phyloP scores from a whole-genome alignment of 2,329 filamentous ascomycete genomes.

The Claviceps pazoutovae region DNA sequence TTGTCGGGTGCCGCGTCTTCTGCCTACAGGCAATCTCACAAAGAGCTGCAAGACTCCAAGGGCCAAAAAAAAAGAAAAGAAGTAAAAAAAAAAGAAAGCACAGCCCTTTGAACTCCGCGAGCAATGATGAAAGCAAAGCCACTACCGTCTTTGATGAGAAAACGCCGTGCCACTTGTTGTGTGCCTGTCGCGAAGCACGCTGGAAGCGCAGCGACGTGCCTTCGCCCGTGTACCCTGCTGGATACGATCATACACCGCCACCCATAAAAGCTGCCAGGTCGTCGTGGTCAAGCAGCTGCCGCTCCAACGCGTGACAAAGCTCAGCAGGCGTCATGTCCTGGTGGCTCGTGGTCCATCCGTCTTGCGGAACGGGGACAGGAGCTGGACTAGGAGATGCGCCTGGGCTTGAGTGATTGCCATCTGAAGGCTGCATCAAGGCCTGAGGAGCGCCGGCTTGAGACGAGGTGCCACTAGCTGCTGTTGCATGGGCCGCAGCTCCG shows the following conservation, averaged over 20 bases:
- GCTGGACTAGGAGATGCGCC: constrained; percentile 19
- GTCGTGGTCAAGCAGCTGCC: constrained; percentile 45
- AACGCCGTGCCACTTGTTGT: no score
- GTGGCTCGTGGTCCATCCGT: constrained; percentile 19
- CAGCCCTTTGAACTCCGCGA: background rate
- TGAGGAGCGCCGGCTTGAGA: constrained; percentile 18
- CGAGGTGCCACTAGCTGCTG: constrained; percentile 22
- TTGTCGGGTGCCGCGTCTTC: constrained; percentile 2
- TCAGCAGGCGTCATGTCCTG: constrained; percentile 46
- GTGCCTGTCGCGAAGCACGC: background rate
- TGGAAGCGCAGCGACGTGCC: background rate
- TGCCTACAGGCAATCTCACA: constrained; percentile 2
- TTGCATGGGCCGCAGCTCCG: constrained; percentile 31
- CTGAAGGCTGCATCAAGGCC: constrained; percentile 13
- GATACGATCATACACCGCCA: constrained; percentile 34
- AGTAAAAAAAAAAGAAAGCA: background rate
- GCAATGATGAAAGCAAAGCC: no score
- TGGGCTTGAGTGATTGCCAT: constrained; percentile 24
- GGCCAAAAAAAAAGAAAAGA: background rate
- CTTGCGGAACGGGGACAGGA: constrained; percentile 15
- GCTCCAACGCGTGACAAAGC: constrained; percentile 44
- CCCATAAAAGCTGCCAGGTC: constrained; percentile 50
- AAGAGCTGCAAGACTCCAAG: background rate
- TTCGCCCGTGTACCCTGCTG: background rate
- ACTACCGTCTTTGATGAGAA: no score